These are phyloP conservation scores for Leccinellum rugosiceps DNA, from an alignment of 768 basidiomycete genomes.

Conservation along the genomic window DNA sequence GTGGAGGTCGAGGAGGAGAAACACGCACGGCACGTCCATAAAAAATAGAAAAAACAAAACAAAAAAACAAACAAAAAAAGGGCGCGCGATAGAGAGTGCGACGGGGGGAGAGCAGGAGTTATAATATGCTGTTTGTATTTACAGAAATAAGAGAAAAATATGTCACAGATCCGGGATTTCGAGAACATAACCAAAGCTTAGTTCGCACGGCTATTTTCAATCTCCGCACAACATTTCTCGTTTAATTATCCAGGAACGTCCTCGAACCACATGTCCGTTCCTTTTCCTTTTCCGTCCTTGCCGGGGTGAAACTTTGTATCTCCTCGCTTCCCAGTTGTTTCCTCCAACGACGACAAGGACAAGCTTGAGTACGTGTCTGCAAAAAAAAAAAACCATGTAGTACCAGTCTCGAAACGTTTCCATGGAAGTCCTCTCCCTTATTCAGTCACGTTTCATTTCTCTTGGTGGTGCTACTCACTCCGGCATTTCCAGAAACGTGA, in stretches of 20 bases:
- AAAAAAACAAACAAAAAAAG: slow-evolving; percentile 5
- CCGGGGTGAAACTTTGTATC: slow-evolving; percentile 17
- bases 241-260: slow-evolving; percentile 33
- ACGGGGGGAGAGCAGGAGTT: slow-evolving; percentile 25
- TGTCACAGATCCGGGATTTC: slow-evolving; percentile 40
- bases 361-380: neutral
- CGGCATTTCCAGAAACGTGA: slow-evolving; percentile 32
- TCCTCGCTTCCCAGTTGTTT: slow-evolving; percentile 8
- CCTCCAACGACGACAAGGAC: neutral
- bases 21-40: slow-evolving; percentile 24
- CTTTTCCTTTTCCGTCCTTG: slow-evolving; percentile 22
- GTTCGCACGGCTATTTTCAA: slow-evolving; percentile 34
- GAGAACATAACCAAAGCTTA: slow-evolving; percentile 38
- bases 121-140: slow-evolving; percentile 35
- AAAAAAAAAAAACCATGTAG: neutral
- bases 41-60: neutral
- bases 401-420: slow-evolving; percentile 14
- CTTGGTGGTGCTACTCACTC: slow-evolving; percentile 10
- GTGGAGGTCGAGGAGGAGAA: slow-evolving; percentile 1
- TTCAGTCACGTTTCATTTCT: slow-evolving; percentile 23
- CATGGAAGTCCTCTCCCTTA: slow-evolving; percentile 15
- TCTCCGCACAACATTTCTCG: slow-evolving; percentile 30
- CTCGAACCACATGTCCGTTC: slow-evolving; percentile 21
- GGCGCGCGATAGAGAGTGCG: slow-evolving; percentile 6
- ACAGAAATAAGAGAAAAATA: slow-evolving; percentile 40